Base-by-base conservation (phyloP, 768 basidiomycete genomes). In the Hericium rajendrae region DNA sequence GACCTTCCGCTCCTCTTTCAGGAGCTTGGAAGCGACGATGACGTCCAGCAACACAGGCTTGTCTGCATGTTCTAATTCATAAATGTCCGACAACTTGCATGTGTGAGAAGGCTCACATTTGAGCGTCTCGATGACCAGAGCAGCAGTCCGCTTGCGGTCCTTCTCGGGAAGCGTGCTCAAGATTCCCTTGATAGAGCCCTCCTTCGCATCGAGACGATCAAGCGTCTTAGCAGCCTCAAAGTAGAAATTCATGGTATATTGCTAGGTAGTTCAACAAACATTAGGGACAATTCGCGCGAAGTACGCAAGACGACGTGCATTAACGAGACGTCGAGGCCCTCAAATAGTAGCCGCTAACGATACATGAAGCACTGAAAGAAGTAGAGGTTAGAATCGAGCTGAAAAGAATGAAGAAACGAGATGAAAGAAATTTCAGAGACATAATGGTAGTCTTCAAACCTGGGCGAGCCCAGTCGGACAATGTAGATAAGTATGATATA, bases 141-240 rank as follows among this genome's bases (percentile, higher is more conserved):
- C 91, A 38, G 90, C 80, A 5, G 85, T 86, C 54, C 91, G 78
- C 66, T 88, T 89, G 66, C 86, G 79, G 62, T 80, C 78, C 71
- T 85, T 85, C 67, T 85, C 82, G 26, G 88, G 82, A 28, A 93
- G 74, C 55, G 82, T 80, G 18, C 82, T 82, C 43, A 95, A 73
- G 38, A 92, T 71, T 55, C 94, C 81, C 67, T 95, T 94, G 67
- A 97, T 88, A 13, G 91, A 94, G n/a, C 93, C 94, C 70, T 92
- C 79, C 69, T 88, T 93, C 48, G 83, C 80, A 68, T 94, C 89
- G 58, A 97, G 78, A 63, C 85, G 85, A 68, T 95, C 92, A 64
- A 97, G 75, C 4, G 84, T 78, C 65, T 84, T 78, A 62, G 86
- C 86, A 62, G 92, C 91, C 69, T 91, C 86, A 74, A 92, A 92